phyloP scores from a whole-genome alignment of 306 rosid genomes.

The Cicer judaicum region DNA sequence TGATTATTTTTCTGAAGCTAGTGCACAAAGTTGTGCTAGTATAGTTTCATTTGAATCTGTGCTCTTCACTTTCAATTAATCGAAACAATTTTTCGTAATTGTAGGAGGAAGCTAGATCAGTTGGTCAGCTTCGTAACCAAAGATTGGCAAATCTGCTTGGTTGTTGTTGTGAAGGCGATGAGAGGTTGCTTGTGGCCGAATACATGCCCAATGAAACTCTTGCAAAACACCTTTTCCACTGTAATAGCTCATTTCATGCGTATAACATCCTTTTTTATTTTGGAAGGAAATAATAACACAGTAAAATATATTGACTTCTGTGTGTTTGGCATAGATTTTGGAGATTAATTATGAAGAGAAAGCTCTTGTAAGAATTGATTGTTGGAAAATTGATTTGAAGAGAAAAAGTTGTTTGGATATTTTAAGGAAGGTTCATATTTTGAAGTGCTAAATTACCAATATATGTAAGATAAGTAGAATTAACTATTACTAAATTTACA shows the following conservation, averaged over 20 bases:
- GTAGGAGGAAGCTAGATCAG: slow-evolving; percentile 78
- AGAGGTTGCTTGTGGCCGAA: slow-evolving; percentile 83
- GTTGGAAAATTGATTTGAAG: slow-evolving; percentile 39
- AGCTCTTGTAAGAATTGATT: background rate
- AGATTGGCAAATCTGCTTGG: slow-evolving; percentile 80
- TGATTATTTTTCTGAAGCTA: slow-evolving; percentile 33
- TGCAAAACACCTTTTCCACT: slow-evolving; percentile 79
- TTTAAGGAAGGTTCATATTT: background rate
- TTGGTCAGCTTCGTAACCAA: slow-evolving; percentile 79
- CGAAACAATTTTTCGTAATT: slow-evolving; percentile 37
- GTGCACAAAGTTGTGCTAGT: slow-evolving; percentile 1
- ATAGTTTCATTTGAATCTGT: background rate
- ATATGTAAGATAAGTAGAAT: too few species aligned
- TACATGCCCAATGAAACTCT: slow-evolving; percentile 84
- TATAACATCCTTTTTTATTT: background rate
- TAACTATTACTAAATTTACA: too few species aligned
- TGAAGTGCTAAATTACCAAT: background rate
- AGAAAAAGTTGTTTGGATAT: slow-evolving; percentile 7
- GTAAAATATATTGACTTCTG: too few species aligned
- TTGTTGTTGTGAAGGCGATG: slow-evolving; percentile 76
- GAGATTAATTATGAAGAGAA: background rate
- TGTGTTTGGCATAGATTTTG: background rate
- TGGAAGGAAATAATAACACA: background rate
- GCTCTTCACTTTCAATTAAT: slow-evolving; percentile 38
- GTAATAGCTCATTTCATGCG: slow-evolving; percentile 49